phyloP scores from a whole-genome alignment of 2,329 filamentous ascomycete genomes.

The Arthrocladium fulminans region DNA sequence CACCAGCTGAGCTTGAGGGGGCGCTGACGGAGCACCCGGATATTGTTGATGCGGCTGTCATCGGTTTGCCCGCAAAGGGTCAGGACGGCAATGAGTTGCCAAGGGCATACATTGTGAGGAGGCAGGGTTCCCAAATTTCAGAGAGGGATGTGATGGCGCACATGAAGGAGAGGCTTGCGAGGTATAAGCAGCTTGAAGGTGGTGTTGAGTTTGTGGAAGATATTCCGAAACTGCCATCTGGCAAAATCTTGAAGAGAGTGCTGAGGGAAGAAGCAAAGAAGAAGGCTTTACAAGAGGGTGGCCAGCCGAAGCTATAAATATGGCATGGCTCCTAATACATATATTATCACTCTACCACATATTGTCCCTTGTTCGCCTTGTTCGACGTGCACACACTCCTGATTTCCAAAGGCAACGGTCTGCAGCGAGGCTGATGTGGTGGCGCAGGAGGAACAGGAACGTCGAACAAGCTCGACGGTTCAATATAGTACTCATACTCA shows the following conservation, averaged over 20 bases:
- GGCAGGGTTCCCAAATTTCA: conserved; percentile 22
- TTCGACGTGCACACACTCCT: neutral
- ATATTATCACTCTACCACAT: neutral
- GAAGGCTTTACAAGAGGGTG: conserved; percentile 39
- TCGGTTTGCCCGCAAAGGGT: conserved; percentile 29
- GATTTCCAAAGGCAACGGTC: neutral
- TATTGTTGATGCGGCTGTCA: conserved; percentile 39
- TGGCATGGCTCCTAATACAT: neutral
- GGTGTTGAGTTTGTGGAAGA: conserved; percentile 47
- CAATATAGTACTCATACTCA: conserved; percentile 15
- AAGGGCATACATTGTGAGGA: conserved; percentile 37
- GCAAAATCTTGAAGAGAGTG: conserved; percentile 41
- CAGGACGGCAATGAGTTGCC: conserved; percentile 29
- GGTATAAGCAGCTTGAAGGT: conserved; percentile 41
- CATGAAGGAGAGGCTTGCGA: conserved; percentile 29
- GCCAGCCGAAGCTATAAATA: conserved; percentile 47
- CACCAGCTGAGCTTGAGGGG: conserved; percentile 40
- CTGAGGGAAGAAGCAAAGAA: conserved; percentile 11
- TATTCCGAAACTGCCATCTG: conserved; percentile 49
- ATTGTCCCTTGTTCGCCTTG: neutral
- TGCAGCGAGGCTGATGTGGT: conserved; percentile 4
- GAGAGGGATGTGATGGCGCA: conserved; percentile 30
- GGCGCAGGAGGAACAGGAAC: conserved; percentile 10
- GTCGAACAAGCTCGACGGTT: conserved; percentile 15
- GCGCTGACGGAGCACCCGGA: conserved; percentile 36